Conservation (phyloP, 1,284 basidiomycete species). For the Fomes fomentarius region DNA sequence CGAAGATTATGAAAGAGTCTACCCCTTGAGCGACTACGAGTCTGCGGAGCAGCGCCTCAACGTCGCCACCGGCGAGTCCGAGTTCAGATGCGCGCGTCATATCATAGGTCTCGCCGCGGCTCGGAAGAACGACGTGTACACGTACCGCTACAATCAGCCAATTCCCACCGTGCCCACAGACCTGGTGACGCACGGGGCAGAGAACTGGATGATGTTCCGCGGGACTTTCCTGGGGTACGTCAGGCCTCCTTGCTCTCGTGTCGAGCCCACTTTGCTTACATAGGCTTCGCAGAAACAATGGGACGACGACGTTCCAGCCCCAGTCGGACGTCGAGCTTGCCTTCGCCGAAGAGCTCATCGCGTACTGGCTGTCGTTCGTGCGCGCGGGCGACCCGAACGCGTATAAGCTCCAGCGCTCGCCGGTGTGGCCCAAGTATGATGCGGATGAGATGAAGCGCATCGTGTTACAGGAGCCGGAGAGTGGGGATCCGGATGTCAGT, state of each 20-base stretch:
- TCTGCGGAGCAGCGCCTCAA: conserved; percentile 43
- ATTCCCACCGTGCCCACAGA: conserved; percentile 43
- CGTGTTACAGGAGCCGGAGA: too few relatives aligned
- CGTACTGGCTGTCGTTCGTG: too few relatives aligned
- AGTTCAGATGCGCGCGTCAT: conserved; percentile 50
- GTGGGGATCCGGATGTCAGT: too few relatives aligned
- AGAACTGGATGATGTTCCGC: conserved; percentile 68
- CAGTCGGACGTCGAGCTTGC: too few relatives aligned
- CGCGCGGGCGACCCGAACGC: too few relatives aligned
- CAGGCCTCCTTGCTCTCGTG: neutral
- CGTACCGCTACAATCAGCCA: conserved; percentile 61
- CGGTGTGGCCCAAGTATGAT: too few relatives aligned
- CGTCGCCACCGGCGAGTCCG: conserved; percentile 51
- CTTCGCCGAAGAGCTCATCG: too few relatives aligned
- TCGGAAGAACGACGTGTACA: conserved; percentile 40
- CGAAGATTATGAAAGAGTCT: conserved; percentile 41
- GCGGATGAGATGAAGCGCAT: too few relatives aligned
- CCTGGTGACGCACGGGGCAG: conserved; percentile 51
- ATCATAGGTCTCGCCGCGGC: conserved; percentile 46
- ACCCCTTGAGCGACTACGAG: conserved; percentile 43
- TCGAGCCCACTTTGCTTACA: too few relatives aligned
- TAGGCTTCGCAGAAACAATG: too few relatives aligned
- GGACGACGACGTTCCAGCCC: too few relatives aligned
- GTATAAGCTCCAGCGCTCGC: too few relatives aligned
- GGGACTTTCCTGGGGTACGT: conserved; percentile 60